Evolutionary conservation across 345 rosid species (phyloP).

Genomic region (Ceriops tagal): DNA sequence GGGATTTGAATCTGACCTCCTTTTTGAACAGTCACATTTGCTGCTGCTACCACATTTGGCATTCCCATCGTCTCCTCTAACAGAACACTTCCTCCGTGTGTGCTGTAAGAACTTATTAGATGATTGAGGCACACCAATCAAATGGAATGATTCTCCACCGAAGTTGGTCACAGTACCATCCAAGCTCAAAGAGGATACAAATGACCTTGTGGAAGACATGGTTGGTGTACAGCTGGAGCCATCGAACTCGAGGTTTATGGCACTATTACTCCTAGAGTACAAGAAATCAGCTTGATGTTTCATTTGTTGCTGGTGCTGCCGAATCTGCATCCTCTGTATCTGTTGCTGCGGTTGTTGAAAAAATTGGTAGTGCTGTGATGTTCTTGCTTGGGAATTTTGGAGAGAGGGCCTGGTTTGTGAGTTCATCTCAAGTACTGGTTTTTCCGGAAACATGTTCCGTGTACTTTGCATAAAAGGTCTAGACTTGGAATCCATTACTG

Average conservation of each 20-base stretch:
- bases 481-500: constrained; percentile 29
- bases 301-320: constrained; percentile 35
- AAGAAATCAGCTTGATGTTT: constrained; percentile 37
- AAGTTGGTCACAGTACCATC: constrained; percentile 49
- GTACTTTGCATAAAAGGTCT: constrained; percentile 21
- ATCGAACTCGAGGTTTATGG: constrained; percentile 59
- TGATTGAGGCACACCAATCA: constrained; percentile 49
- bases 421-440: constrained; percentile 42
- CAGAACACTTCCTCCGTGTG: constrained; percentile 53
- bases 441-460: constrained; percentile 36
- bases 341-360: constrained; percentile 52
- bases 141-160: constrained; percentile 49
- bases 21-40: constrained; percentile 80
- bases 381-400: constrained; percentile 23
- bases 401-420: constrained; percentile 35
- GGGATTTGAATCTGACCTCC: constrained; percentile 38
- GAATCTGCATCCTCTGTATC: constrained; percentile 38
- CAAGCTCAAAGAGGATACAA: constrained; percentile 63
- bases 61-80: constrained; percentile 57
- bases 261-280: constrained; percentile 46
- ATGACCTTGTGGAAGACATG: constrained; percentile 55
- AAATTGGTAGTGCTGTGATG: constrained; percentile 38
- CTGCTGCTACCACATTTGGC: constrained; percentile 52
- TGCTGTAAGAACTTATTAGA: constrained; percentile 49
- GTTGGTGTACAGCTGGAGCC: constrained; percentile 51